Evolutionary conservation across 2,329 filamentous ascomycete species (phyloP), one percentile per base, ranked within the genome.

Genomic region (Aureobasidium melanogenum): DNA sequence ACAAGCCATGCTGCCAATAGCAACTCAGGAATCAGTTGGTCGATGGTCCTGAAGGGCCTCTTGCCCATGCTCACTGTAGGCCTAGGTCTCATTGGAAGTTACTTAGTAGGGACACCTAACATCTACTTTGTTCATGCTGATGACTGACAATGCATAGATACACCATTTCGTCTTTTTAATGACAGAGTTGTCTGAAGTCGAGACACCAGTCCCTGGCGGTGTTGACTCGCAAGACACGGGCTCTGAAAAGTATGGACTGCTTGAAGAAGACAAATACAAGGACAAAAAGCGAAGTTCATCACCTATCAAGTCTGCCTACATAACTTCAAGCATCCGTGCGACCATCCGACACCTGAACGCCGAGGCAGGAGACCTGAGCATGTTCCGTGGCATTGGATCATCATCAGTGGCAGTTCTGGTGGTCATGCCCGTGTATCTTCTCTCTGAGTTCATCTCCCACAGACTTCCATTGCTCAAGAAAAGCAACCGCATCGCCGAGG

Each of bases 321-420:
- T 59, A 12, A 61, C 63, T 32, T 52, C 44, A 1, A 63, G 63
- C 17, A n/a, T 64, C 26, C 57, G 63, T n/a, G 58, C 44, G 5
- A 63, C 63, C 4, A 3, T 63, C 8, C 44, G 46, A 19, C 63
- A 63, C 28, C 32, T 64, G 3, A 50, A 59, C 9, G 22, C 34
- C 14, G 44, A 61, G 26, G 63, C 56, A 10, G 63, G 63, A 15
- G 44, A 57, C 5, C 36, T 59, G 7, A 60, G 56, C 46, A 38
- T 56, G 36, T 61, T 61, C n/a, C 51, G 63, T 6, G 63, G 63
- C 14, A 57, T 62, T 14, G 54, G 44, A 28, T 19, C n/a, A 26
- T n/a, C n/a, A 12, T 34, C 44, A 9, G 9, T 5, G 0, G 24
- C 30, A 24, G 2, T 39, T 24, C 24, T 38, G 17, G 10, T 47